Conservation (phyloP, 2,329 filamentous ascomycete genomes). For the Sporothrix brunneoviolacea region DNA sequence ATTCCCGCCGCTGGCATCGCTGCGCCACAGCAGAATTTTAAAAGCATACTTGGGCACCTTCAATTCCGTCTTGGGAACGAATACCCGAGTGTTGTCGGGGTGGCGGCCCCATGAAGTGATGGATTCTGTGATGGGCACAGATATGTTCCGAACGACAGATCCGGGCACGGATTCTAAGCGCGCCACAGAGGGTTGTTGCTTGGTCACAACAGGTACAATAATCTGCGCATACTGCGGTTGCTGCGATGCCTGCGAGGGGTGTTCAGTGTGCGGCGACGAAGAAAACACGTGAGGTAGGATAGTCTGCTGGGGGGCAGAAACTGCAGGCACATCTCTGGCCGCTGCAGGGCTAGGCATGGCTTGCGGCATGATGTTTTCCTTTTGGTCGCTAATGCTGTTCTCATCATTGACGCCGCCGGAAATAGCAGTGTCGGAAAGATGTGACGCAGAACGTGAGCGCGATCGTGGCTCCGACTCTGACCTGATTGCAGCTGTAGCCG, state of each 20-base stretch:
- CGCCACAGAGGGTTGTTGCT: not conserved
- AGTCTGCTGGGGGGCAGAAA: not conserved
- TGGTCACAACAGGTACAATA: conserved; percentile 13
- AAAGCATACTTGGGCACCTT: conserved; percentile 78
- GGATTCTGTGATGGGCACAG: conserved; percentile 58
- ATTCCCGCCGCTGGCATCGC: conserved; percentile 55
- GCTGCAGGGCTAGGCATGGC: not conserved
- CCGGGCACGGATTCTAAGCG: conserved; percentile 58
- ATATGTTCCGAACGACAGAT: conserved; percentile 58
- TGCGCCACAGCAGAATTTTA: conserved; percentile 67
- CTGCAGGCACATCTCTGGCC: no score
- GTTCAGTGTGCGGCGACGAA: not conserved
- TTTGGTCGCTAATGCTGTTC: conserved; percentile 2
- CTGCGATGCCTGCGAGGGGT: not conserved
- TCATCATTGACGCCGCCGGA: conserved; percentile 9
- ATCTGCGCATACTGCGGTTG: conserved; percentile 9
- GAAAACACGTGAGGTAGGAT: conserved; percentile 1
- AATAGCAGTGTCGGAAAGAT: conserved; percentile 4
- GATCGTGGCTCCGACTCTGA: not conserved
- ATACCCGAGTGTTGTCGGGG: conserved; percentile 59
- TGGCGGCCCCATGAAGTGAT: conserved; percentile 74
- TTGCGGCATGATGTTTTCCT: conserved; percentile 13
- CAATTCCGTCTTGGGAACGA: conserved; percentile 55
- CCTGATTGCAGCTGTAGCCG: not conserved
- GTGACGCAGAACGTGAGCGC: conserved; percentile 11